Percentiles rank a stretch among this genome's conserved stretches.
These are phyloP conservation scores for Sphaerobolus stellatus DNA, from an alignment of 1,284 basidiomycete genomes.

Conservation along the genomic window DNA sequence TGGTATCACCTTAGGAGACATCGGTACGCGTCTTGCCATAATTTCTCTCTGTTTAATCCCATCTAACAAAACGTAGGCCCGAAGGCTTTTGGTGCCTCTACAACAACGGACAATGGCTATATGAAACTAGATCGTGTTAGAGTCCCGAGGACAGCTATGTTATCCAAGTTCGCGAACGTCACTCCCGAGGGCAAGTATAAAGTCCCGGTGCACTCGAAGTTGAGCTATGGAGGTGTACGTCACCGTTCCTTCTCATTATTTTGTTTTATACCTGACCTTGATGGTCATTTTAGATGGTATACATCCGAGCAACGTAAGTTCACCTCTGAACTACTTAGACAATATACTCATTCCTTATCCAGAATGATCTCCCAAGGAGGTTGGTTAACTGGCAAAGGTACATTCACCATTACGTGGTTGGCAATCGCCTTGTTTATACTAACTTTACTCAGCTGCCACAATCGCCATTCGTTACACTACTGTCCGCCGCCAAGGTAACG, in stretches of 20 bases:
- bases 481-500: constrained; percentile 69
- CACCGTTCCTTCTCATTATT: background rate
- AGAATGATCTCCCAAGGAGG: constrained; percentile 64
- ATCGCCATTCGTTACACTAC: constrained; percentile 74
- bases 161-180: constrained; percentile 72
- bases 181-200: constrained; percentile 67
- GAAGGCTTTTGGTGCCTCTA: constrained; percentile 57
- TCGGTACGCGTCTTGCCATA: constrained; percentile 50
- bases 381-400: constrained; percentile 62
- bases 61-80: constrained; percentile 44
- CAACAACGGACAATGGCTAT: constrained; percentile 69
- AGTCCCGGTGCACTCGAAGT: constrained; percentile 68
- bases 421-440: background rate
- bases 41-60: background rate
- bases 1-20: constrained; percentile 74
- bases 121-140: constrained; percentile 67
- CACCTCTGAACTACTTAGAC: background rate
- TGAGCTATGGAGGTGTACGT: constrained; percentile 75
- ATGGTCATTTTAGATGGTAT: constrained; percentile 56
- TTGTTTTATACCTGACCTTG: constrained; percentile 1
- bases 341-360: background rate
- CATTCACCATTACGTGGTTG: background rate
- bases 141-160: constrained; percentile 76
- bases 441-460: constrained; percentile 51
- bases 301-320: constrained; percentile 59